Percentiles rank a stretch among this genome's conserved stretches.
phyloP scores from a whole-genome alignment of 1,284 basidiomycete genomes.

The Moesziomyces globuligerus region DNA sequence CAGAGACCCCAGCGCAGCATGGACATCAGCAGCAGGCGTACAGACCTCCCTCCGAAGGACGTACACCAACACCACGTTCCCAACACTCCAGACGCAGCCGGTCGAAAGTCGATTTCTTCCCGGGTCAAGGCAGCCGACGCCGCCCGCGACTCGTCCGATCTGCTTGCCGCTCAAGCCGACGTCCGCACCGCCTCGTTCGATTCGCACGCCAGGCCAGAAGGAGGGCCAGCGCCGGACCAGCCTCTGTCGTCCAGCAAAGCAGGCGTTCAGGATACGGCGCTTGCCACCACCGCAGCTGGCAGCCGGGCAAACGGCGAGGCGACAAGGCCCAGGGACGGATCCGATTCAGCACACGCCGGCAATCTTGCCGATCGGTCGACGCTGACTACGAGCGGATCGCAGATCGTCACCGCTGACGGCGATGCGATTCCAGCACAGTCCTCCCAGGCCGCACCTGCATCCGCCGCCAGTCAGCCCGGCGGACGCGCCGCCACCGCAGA shows the following conservation, averaged over 20 bases:
- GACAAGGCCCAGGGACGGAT: background rate
- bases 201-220: background rate
- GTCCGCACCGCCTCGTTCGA: background rate
- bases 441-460: too few species aligned
- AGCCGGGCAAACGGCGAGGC: background rate
- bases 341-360: background rate
- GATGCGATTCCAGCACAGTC: too few species aligned
- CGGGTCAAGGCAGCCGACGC: background rate
- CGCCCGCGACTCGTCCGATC: background rate
- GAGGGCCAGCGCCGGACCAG: background rate
- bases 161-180: background rate
- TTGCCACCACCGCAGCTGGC: too few species aligned
- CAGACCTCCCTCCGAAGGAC: background rate
- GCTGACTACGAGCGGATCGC: too few species aligned
- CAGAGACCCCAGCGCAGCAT: constrained; percentile 6
- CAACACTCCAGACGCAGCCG: background rate
- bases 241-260: background rate
- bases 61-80: background rate
- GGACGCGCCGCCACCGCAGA: background rate
- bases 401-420: too few species aligned
- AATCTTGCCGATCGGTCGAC: too few species aligned
- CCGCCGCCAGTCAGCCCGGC: background rate
- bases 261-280: too few species aligned
- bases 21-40: constrained; percentile 8
- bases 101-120: background rate